Evolutionary conservation across 176 grass and related monocot species (phyloP).

Genomic region (Carex myosuroides): DNA sequence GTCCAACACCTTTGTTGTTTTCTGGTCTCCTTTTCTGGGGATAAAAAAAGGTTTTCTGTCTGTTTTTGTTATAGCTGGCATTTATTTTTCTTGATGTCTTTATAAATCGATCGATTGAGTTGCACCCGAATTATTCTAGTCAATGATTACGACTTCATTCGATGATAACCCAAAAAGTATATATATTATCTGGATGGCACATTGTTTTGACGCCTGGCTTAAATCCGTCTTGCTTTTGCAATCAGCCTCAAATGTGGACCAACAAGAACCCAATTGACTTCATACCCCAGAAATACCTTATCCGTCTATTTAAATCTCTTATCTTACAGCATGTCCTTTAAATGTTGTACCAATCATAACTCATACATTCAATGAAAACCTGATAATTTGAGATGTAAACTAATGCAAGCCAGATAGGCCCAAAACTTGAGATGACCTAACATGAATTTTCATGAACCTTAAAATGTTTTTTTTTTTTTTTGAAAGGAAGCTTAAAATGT

Average conservation of each 20-base stretch:
- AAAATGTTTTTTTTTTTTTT: too few relatives aligned
- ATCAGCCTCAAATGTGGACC: not conserved
- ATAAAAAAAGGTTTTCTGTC: not conserved
- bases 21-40: not conserved
- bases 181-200: not conserved
- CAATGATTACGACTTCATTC: not conserved
- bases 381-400: not conserved
- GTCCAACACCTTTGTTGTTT: not conserved
- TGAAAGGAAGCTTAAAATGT: not conserved
- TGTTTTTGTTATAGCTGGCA: conserved; percentile 5
- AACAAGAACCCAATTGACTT: not conserved
- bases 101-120: not conserved
- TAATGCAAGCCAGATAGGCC: not conserved
- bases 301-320: not conserved
- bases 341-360: not conserved
- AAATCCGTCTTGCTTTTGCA: not conserved
- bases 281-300: not conserved
- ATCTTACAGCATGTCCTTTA: not conserved
- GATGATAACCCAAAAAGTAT: conserved; percentile 3
- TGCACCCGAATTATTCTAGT: not conserved
- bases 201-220: not conserved
- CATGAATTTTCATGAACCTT: not conserved
- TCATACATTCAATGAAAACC: not conserved
- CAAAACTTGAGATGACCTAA: not conserved
- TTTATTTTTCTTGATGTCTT: not conserved